These are phyloP conservation scores for Termitomyces sp. DNA, from an alignment of 768 basidiomycete genomes.

Conservation along the genomic window DNA sequence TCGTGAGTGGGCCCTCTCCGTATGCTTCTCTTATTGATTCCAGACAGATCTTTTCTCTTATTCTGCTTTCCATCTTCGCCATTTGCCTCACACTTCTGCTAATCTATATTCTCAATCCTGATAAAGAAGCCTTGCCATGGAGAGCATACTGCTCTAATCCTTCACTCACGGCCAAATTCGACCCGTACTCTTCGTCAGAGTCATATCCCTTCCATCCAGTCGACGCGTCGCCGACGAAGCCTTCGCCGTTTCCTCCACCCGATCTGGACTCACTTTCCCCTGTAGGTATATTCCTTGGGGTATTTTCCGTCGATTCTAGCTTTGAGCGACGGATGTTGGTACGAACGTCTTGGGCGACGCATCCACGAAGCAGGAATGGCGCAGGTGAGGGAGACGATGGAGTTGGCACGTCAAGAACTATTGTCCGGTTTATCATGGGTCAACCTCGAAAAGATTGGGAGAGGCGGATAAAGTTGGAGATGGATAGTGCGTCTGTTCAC, in stretches of 20 bases:
- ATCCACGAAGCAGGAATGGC: conserved; percentile 70
- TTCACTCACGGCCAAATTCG: conserved; percentile 33
- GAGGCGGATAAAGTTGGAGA: conserved; percentile 75
- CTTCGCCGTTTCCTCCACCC: conserved; percentile 61
- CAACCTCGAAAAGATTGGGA: conserved; percentile 78
- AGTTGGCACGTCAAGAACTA: conserved; percentile 71
- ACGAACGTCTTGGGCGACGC: conserved; percentile 85
- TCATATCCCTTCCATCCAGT: conserved; percentile 23
- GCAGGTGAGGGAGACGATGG: conserved; percentile 66
- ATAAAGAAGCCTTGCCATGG: conserved; percentile 94
- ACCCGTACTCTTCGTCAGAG: conserved; percentile 30
- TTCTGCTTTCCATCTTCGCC: conserved; percentile 76
- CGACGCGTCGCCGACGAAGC: conserved; percentile 24
- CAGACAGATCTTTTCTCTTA: conserved; percentile 58
- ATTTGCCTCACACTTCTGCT: conserved; percentile 80
- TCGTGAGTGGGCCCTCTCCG: conserved; percentile 41
- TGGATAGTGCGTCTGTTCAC: conserved; percentile 61
- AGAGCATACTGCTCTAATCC: conserved; percentile 84
- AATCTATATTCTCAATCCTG: conserved; percentile 91
- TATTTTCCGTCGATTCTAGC: conserved; percentile 84
- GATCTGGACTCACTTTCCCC: conserved; percentile 73
- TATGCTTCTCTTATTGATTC: conserved; percentile 1
- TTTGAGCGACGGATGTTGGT: conserved; percentile 84
- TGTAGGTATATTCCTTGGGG: conserved; percentile 81
- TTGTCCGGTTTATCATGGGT: conserved; percentile 87